phyloP scores from a whole-genome alignment of 2,329 filamentous ascomycete genomes.

The Apiospora rasikravindrae region DNA sequence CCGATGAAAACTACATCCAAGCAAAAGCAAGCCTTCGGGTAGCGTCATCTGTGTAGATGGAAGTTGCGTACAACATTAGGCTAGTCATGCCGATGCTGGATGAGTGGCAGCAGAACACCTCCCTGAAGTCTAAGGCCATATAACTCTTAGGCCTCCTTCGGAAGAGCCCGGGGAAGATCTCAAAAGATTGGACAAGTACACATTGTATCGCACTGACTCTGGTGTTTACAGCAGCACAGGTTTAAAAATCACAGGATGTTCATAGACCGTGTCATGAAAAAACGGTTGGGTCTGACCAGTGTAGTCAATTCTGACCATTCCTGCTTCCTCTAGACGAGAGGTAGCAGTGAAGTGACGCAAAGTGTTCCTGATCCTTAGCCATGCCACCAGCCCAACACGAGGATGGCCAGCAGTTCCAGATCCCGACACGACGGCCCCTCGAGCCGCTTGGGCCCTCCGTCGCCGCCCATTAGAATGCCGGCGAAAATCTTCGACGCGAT shows the following conservation, averaged over 20 bases:
- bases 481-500: conserved; percentile 45
- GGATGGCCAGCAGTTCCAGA: conserved; percentile 52
- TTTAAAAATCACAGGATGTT: no score
- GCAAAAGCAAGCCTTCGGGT: no score
- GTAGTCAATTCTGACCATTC: no score
- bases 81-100: no score
- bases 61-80: background rate
- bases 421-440: conserved; percentile 46
- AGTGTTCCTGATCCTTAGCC: no score
- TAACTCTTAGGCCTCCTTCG: background rate
- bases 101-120: background rate
- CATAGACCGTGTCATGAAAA: background rate
- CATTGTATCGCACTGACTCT: background rate
- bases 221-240: background rate
- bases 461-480: conserved; percentile 33
- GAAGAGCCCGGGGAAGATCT: background rate
- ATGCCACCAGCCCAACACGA: no score
- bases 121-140: background rate
- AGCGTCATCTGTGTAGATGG: no score
- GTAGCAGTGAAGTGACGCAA: background rate
- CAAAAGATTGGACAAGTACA: background rate
- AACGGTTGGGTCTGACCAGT: background rate
- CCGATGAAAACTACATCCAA: no score
- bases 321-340: background rate
- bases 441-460: conserved; percentile 36